A percentile compares a stretch with the other conserved stretches of the same genome.
Conservation (phyloP, 331 rosid genomes). For the Ulmus americana region DNA sequence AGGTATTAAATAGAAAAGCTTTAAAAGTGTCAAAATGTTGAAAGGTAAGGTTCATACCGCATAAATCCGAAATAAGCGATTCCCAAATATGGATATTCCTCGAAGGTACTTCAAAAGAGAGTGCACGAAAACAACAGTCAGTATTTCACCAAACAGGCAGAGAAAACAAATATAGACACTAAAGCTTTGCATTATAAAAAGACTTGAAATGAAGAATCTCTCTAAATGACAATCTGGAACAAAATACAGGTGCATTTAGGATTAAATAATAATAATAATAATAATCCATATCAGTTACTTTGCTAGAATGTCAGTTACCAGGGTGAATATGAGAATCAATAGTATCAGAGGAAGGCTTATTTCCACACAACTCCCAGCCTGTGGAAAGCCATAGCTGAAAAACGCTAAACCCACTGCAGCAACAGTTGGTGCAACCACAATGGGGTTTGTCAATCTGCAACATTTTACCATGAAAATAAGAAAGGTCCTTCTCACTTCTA, state of each 20-base stretch:
- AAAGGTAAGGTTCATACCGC: constrained; percentile 51
- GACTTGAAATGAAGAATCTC: not conserved
- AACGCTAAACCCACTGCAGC: constrained; percentile 93
- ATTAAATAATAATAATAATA: constrained; percentile 2
- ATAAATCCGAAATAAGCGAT: constrained; percentile 61
- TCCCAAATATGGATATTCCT: constrained; percentile 76
- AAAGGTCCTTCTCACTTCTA: constrained; percentile 5
- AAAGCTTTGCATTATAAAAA: no score
- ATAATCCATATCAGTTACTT: constrained; percentile 6
- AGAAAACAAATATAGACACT: no score
- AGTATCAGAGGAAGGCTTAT: constrained; percentile 76
- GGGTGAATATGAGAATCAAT: constrained; percentile 63
- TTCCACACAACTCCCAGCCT: constrained; percentile 87
- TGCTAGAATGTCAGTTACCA: constrained; percentile 43
- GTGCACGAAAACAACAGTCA: not conserved
- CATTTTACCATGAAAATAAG: not conserved
- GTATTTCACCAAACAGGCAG: not conserved
- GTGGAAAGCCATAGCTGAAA: constrained; percentile 95
- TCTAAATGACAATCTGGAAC: constrained; percentile 13
- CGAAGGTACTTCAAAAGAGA: constrained; percentile 59
- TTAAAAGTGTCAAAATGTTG: not conserved
- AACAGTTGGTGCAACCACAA: constrained; percentile 94
- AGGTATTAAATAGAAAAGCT: not conserved
- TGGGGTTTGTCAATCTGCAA: constrained; percentile 77
- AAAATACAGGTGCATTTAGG: not conserved